phyloP scores from a whole-genome alignment of 1,139 yeast species.

The Blastobotrys apis region DNA sequence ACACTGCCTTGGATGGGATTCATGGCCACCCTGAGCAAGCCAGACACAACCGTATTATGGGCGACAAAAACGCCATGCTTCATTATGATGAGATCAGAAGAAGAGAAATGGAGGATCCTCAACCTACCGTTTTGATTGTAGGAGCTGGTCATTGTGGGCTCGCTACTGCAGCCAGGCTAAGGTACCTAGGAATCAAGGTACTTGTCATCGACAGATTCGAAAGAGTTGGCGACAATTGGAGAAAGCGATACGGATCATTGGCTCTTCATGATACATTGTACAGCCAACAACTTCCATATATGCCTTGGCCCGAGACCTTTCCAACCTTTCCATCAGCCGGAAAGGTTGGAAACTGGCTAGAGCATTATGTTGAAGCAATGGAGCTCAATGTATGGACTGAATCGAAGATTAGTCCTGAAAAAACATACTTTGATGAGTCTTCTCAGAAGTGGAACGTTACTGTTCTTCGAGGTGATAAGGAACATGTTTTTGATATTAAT shows the following conservation, averaged over 20 bases:
- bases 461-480: conserved; percentile 21
- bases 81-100: conserved; percentile 9
- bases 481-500: conserved; percentile 23
- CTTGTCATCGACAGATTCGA: conserved; percentile 39
- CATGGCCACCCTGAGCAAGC: conserved; percentile 35
- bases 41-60: conserved; percentile 36
- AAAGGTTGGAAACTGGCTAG: conserved; percentile 44
- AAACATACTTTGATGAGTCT: conserved; percentile 34
- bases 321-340: conserved; percentile 44
- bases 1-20: conserved; percentile 38
- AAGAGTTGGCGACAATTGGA: conserved; percentile 45
- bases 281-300: conserved; percentile 41
- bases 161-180: conserved; percentile 41
- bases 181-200: conserved; percentile 38
- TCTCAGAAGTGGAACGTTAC: conserved; percentile 36
- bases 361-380: conserved; percentile 39
- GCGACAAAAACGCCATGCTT: conserved; percentile 39
- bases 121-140: conserved; percentile 41
- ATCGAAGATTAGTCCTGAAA: conserved; percentile 28
- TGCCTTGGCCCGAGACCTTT: conserved; percentile 40
- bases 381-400: conserved; percentile 41
- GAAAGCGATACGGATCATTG: conserved; percentile 42
- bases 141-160: conserved; percentile 47
- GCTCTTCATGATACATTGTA: conserved; percentile 46
- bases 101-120: conserved; percentile 24